Evolutionary conservation across 306 rosid genomes (phyloP).

Genomic region (Lathyrus sativus): DNA sequence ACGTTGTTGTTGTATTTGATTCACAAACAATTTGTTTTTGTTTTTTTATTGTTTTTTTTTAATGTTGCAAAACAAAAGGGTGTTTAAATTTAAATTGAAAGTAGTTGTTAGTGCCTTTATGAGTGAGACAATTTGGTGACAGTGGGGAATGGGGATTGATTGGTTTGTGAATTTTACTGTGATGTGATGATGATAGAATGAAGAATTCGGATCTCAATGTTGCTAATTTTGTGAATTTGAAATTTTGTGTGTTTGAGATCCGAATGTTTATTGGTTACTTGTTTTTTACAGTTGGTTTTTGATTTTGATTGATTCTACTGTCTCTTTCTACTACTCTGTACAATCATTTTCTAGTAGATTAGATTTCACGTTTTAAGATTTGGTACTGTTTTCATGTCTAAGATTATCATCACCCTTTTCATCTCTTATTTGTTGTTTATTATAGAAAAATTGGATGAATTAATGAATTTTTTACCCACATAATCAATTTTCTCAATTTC

Average conservation of each 20-base stretch:
- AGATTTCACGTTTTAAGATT: slow-evolving; percentile 26
- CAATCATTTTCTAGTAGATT: slow-evolving; percentile 36
- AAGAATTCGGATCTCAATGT: slow-evolving; percentile 47
- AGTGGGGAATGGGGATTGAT: slow-evolving; percentile 14
- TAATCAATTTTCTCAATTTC: too few relatives aligned
- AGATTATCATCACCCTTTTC: background rate
- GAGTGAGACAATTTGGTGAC: slow-evolving; percentile 48
- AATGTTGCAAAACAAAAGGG: slow-evolving; percentile 45
- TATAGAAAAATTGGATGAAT: too few relatives aligned
- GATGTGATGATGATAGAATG: slow-evolving; percentile 31
- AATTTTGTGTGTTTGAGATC: slow-evolving; percentile 43
- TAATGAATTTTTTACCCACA: too few relatives aligned
- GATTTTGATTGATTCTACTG: slow-evolving; percentile 35
- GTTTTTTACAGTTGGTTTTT: slow-evolving; percentile 43
- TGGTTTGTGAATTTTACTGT: slow-evolving; percentile 38
- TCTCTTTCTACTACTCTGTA: background rate
- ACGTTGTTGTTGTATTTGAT: slow-evolving; percentile 39
- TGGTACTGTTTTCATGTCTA: background rate
- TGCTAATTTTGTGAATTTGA: slow-evolving; percentile 37
- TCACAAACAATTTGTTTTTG: background rate
- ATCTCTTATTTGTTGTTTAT: background rate
- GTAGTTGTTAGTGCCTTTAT: slow-evolving; percentile 33
- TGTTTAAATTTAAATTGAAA: slow-evolving; percentile 34
- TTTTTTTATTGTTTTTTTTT: slow-evolving; percentile 29
- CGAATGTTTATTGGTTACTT: slow-evolving; percentile 43